Evolutionary conservation across 2,329 filamentous ascomycete species (phyloP), one percentile per base, ranked within the genome.

Genomic region (Ophiostoma tasmaniense): DNA sequence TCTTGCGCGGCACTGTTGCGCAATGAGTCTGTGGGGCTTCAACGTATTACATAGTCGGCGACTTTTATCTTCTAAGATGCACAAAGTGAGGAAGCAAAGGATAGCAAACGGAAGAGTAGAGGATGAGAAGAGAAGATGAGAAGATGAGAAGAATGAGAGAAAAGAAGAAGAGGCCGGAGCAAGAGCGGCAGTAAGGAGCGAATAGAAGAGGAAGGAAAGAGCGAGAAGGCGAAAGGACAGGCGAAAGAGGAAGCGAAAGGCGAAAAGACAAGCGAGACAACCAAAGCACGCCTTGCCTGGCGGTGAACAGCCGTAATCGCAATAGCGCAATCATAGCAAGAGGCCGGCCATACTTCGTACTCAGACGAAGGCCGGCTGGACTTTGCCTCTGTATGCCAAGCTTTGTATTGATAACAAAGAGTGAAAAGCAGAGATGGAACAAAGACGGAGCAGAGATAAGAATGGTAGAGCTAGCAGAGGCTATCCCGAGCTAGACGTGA

Each of bases 261-360:
- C 17, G 28, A n/a, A 7, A 33, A 62, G 7, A 55, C 5, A 3
- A 14, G 55, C 59, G 11, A 33, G 11, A 17, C 11, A 33, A 11
- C 8, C 1, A 28, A 64, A 28, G 3, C 30, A 37, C 17, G n/a
- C 14, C 17, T 45, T 45, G 3, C 39, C 5, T 14, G 42, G 42
- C 50, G 50, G 50, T 55, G 50, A 42, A 65, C 33, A 33, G 62
- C 33, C 62, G 62, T 33, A 42, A 39, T 39, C 62, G 62, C 33
- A 65, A 65, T 42, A 65, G 62, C 14, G 33, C 3, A 33, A 3
- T 6, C 6, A 33, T 33, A 33, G 33, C 25, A 65, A 65, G 37
- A 65, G 59, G n/a, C 25, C 22, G 30, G 28, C 28, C 28, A 62
- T 20, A 33, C n/a, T n/a, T n/a, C n/a, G n/a, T n/a, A n/a, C n/a